These are phyloP conservation scores for Sanguinoderma infundibulare DNA, from an alignment of 1,284 basidiomycete genomes.

Conservation along the genomic window DNA sequence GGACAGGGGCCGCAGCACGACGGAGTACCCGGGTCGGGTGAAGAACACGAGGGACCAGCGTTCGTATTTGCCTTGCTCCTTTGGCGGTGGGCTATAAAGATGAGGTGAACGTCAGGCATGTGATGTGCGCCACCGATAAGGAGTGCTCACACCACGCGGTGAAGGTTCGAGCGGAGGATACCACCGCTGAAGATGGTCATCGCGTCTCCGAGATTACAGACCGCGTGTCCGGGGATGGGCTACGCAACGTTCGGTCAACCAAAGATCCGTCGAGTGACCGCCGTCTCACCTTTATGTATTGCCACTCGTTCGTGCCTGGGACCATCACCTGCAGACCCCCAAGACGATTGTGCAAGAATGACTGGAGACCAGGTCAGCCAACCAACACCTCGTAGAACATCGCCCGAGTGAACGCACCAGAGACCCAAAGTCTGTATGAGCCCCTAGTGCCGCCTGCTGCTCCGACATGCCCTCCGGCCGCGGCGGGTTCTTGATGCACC, in stretches of 20 bases:
- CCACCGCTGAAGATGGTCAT: slow-evolving; percentile 47
- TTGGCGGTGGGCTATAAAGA: slow-evolving; percentile 32
- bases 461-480: slow-evolving; percentile 25
- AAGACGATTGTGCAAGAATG: slow-evolving; percentile 70
- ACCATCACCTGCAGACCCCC: slow-evolving; percentile 75
- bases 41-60: slow-evolving; percentile 47
- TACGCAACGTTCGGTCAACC: no score
- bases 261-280: neutral
- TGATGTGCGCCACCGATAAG: no score
- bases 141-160: slow-evolving; percentile 38
- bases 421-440: slow-evolving; percentile 44
- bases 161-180: slow-evolving; percentile 42
- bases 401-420: slow-evolving; percentile 15
- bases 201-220: slow-evolving; percentile 48
- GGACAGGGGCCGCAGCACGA: slow-evolving; percentile 30
- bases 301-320: slow-evolving; percentile 65
- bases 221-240: slow-evolving; percentile 40
- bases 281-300: slow-evolving; percentile 65
- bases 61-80: slow-evolving; percentile 36
- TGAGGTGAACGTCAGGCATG: no score
- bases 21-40: slow-evolving; percentile 39
- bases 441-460: slow-evolving; percentile 35
- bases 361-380: slow-evolving; percentile 38
- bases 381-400: neutral
- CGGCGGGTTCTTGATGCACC: slow-evolving; percentile 41